Evolutionary conservation across 495 filamentous ascomycete species (phyloP), one percentile per base, ranked within the genome.

Genomic region (Aspergillus leporis): DNA sequence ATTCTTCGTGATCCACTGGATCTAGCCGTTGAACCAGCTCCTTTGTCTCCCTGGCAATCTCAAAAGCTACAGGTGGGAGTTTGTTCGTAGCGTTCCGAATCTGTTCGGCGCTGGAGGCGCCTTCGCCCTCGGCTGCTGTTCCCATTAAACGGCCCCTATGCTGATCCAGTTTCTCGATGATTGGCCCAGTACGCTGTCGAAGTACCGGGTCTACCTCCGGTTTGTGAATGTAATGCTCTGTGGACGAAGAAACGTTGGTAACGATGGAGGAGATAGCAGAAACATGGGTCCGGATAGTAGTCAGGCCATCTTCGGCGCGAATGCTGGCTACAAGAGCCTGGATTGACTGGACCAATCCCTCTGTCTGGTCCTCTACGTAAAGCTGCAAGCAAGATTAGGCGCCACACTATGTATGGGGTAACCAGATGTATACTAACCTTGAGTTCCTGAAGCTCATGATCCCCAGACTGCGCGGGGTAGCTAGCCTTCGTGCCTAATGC

Each of bases 311-410:
- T 58, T 90, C 85, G 48, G 84, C 79, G 38, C 92, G 90, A 63
- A 96, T 93, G 49, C 85, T 85, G 61, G 84, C 82, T 34, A 96
- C 89, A 12, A 97, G 84, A 5, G 86, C 81, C 70, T 93, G 90
- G 62, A 97, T 93, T 22, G 85, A 87, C 63, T 91, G 85, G 25
- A 95, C 87, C 41, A 96, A 83, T 13, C 85, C 77, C 50, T 90
- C 89, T 13, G 90, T 92, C 72, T 93, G 90, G 61, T 91, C 89
- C 63, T 95, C 90, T 43, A 96, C 85, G 69, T 92, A 93, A 59
- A 89, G 84, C 85, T 89, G 58, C 1, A 54, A 18, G 8, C 41
- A 1, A 50, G 59, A 54, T 66, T 21, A 47, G 43, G 19, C 18
- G 59, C 5, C 19, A 21, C 5, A 25, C 31, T 47, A 47, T 47